Conservation (phyloP, 2,329 filamentous ascomycete species). For the Hypoxylon sp. region DNA sequence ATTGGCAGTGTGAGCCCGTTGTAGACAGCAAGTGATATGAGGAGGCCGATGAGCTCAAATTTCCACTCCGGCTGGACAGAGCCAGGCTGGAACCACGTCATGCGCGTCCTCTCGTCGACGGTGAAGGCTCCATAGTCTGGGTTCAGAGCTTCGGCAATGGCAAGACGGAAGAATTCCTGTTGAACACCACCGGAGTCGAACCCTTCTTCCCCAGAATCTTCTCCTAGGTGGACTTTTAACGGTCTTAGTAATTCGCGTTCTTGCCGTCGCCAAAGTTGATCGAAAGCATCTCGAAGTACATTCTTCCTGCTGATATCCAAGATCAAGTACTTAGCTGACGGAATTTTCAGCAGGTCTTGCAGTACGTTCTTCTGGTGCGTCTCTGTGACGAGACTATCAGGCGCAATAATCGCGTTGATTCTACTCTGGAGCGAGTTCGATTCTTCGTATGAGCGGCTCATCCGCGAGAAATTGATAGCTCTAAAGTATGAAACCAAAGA, state of each 20-base stretch:
- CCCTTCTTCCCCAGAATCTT: conserved; percentile 85
- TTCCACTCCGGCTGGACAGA: conserved; percentile 88
- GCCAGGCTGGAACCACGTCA: conserved; percentile 89
- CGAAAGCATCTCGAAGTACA: conserved; percentile 79
- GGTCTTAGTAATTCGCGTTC: conserved; percentile 85
- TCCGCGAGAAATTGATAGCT: conserved; percentile 85
- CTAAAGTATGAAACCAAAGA: conserved; percentile 87
- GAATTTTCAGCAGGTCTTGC: conserved; percentile 72
- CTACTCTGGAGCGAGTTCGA: conserved; percentile 69
- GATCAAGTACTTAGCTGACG: conserved; percentile 78
- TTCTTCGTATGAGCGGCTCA: conserved; percentile 83
- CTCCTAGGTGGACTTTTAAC: conserved; percentile 87
- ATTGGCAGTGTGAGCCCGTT: conserved; percentile 93
- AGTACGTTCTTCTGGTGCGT: conserved; percentile 71
- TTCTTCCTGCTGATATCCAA: conserved; percentile 75
- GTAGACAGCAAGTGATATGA: conserved; percentile 91
- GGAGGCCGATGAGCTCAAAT: conserved; percentile 86
- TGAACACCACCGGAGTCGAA: conserved; percentile 95
- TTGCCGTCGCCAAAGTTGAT: conserved; percentile 91
- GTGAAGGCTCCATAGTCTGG: conserved; percentile 85
- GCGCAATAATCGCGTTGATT: conserved; percentile 67
- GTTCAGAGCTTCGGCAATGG: conserved; percentile 82
- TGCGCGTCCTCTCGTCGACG: conserved; percentile 78
- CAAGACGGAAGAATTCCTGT: conserved; percentile 92
- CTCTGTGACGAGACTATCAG: conserved; percentile 67